These are phyloP conservation scores for Orbilia oligospora DNA, from an alignment of 2,329 filamentous ascomycete species.

Conservation along the genomic window DNA sequence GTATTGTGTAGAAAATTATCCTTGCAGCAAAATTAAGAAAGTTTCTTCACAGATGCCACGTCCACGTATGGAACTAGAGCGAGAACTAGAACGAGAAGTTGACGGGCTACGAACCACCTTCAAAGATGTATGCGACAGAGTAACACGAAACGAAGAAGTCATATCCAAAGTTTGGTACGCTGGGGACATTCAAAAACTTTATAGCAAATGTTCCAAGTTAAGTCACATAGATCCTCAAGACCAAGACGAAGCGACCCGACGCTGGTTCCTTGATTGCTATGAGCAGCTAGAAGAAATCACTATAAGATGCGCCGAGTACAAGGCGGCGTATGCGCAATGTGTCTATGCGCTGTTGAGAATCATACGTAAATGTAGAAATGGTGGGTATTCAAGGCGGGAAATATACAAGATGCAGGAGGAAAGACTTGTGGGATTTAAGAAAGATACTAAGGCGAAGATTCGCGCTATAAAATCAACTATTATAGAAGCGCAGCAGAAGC, in stretches of 20 bases:
- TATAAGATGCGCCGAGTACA: background rate
- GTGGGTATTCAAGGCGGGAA: background rate
- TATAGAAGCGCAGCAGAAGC: background rate
- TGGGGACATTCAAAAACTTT: background rate
- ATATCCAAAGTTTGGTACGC: background rate
- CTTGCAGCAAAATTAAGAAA: too few species aligned
- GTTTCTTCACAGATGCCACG: too few species aligned
- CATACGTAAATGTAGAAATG: background rate
- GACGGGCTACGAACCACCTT: background rate
- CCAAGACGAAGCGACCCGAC: background rate
- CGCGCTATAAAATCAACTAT: background rate
- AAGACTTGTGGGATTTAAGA: background rate
- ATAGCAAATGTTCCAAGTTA: background rate
- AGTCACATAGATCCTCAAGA: background rate
- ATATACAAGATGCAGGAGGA: background rate
- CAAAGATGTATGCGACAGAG: background rate
- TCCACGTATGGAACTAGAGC: too few species aligned
- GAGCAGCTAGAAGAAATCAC: background rate
- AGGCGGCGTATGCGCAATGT: background rate
- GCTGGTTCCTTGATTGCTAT: background rate
- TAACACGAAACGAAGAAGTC: background rate
- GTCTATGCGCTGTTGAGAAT: background rate
- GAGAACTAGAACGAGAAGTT: background rate
- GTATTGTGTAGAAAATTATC: too few species aligned
- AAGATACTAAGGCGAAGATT: background rate